Base-by-base conservation (phyloP, 1,284 basidiomycete genomes). In the Porphyrellus sp. region DNA sequence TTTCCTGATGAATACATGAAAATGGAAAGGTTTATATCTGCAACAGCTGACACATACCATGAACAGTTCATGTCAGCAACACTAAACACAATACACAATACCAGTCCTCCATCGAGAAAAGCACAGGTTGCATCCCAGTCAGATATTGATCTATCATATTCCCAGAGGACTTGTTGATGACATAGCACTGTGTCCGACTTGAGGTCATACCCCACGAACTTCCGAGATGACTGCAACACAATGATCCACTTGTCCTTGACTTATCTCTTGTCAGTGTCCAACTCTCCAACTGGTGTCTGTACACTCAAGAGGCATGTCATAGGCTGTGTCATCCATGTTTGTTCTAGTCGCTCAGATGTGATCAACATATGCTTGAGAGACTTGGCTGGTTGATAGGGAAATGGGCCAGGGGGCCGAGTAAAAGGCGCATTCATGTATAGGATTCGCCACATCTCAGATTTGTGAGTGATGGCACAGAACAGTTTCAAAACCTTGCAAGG, bases 371-470 rank as follows among this genome's bases (percentile, higher is more conserved):
- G 37, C 23, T 56, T 50, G 8, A 56, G 54, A 28, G 45, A 57
- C 18, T 27, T 18, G 9, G 35, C 15, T 4, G 54, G 37, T 31
- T 45, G 54, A 8, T 15, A 57, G 18, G 43, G 39, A 33, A 53
- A 58, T 35, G 55, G 54, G 13, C 55, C 54, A 12, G 55, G 38
- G 13, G 54, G 49, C 20, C 49, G 49, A 20, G 54, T 54, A 5
- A 55, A 7, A 11, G 12, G 21, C 5, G 50, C 55, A 18, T 42
- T 57, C 7, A 55, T 21, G 28, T 54, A 55, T 27, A 57, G 30
- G 8, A 28, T 53, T 24, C 34, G 53, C 54, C 54, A 55, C 27
- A 57, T 30, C 34, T 31, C 11, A 15, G 31, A 23, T 24, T 57
- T 27, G 21, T 33, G 30, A 15, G 38, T 30, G 7, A 55, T 23